Conservation (phyloP, 192 early-diverging fungal species). For the Coemansia brasiliensis region DNA sequence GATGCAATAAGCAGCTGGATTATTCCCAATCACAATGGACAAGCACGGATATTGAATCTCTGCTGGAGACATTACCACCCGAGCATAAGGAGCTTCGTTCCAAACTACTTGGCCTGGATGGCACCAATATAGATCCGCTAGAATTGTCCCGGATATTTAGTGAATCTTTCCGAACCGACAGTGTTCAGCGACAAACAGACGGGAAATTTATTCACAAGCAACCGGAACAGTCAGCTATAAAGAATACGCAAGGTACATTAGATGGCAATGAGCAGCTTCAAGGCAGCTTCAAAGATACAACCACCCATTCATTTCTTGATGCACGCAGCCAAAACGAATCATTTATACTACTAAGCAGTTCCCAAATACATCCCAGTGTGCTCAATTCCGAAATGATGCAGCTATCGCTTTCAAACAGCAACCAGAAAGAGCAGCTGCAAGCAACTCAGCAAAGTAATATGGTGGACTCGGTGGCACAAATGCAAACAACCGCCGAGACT, state of each 20-base stretch:
- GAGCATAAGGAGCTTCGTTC: conserved; percentile 4
- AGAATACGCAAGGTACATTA: background rate
- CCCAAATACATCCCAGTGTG: conserved; percentile 27
- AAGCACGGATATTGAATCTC: conserved; percentile 3
- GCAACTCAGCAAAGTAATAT: background rate
- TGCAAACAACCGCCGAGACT: background rate
- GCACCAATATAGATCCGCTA: background rate
- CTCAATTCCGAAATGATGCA: conserved; percentile 6
- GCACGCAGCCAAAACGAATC: conserved; percentile 41
- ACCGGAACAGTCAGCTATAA: too few relatives aligned
- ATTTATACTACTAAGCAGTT: conserved; percentile 47
- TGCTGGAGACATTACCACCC: conserved; percentile 28
- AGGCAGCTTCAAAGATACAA: background rate
- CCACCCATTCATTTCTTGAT: conserved; percentile 1
- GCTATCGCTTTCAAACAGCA: background rate
- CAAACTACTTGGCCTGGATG: background rate
- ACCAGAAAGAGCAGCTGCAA: background rate
- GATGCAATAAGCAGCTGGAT: conserved; percentile 30
- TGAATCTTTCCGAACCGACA: conserved; percentile 39
- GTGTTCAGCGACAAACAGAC: conserved; percentile 3
- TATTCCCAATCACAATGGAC: conserved; percentile 23
- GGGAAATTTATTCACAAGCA: background rate
- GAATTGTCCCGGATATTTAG: conserved; percentile 35
- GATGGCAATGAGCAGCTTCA: background rate
- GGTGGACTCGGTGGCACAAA: background rate